A percentile compares a stretch with the other conserved stretches of the same genome.
Evolutionary conservation across 2,329 filamentous ascomycete species (phyloP).

Genomic region (Xylaria sp.): DNA sequence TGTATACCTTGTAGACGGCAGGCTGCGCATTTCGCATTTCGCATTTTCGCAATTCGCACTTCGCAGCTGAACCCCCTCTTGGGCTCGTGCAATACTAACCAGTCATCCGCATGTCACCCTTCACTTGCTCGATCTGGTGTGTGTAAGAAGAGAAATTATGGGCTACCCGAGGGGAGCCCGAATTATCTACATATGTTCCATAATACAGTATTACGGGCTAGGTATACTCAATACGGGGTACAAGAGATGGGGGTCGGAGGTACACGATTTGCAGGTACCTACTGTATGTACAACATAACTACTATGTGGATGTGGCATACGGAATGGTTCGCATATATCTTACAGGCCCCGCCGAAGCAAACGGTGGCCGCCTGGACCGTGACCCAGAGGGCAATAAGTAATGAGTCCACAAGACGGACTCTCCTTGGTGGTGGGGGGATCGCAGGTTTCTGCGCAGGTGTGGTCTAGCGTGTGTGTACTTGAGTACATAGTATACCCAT

Average conservation of each 20-base stretch:
- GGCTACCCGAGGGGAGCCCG: background rate
- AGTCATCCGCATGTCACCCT: background rate
- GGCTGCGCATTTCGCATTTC: constrained; percentile 1
- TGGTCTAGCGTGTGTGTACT: background rate
- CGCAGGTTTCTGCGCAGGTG: too few species aligned
- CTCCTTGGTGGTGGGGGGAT: constrained; percentile 21
- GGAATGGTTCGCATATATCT: constrained; percentile 24
- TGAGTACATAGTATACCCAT: constrained; percentile 13
- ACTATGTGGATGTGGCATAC: too few species aligned
- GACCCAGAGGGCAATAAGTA: constrained; percentile 18
- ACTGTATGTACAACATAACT: constrained; percentile 19
- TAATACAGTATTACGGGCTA: constrained; percentile 2
- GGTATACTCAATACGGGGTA: constrained; percentile 4
- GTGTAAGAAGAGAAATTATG: constrained; percentile 4
- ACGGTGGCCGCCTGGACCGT: constrained; percentile 11
- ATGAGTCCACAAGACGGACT: constrained; percentile 16
- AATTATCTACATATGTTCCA: constrained; percentile 6
- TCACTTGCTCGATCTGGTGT: background rate
- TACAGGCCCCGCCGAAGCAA: constrained; percentile 18
- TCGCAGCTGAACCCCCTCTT: background rate
- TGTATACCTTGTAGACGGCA: background rate
- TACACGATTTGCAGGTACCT: constrained; percentile 2
- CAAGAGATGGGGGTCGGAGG: constrained; percentile 10
- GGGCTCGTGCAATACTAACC: background rate
- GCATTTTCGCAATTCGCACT: background rate